phyloP scores from a whole-genome alignment of 257 asterid genomes.

The Agastache rugosa region DNA sequence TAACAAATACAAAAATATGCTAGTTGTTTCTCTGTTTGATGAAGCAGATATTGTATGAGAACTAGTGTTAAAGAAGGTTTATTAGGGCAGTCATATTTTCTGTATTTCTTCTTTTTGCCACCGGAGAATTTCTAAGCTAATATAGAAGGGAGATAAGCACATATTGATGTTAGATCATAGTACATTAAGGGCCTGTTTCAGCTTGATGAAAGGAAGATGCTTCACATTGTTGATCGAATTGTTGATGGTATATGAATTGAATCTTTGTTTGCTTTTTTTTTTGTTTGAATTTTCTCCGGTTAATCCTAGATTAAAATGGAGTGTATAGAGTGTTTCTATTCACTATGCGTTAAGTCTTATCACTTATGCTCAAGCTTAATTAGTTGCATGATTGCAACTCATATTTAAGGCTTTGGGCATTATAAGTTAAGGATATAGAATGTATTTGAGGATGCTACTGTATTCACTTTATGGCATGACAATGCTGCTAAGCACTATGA shows the following conservation, averaged over 20 bases:
- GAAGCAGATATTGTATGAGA: no score
- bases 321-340: not conserved
- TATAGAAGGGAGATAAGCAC: no score
- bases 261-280: not conserved
- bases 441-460: not conserved
- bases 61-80: no score
- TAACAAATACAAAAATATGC: not conserved
- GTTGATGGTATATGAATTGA: not conserved
- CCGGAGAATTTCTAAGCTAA: no score
- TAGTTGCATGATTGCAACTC: not conserved
- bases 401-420: not conserved
- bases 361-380: not conserved
- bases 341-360: not conserved
- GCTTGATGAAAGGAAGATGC: not conserved
- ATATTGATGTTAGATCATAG: no score
- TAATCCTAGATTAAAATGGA: slow-evolving; percentile 25
- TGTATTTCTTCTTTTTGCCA: not conserved
- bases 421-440: not conserved
- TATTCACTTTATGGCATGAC: slow-evolving; percentile 15
- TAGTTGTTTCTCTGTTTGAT: no score
- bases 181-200: not conserved
- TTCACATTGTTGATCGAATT: not conserved
- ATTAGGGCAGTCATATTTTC: no score
- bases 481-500: not conserved
- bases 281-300: not conserved